phyloP scores from a whole-genome alignment of 2,329 filamentous ascomycete genomes.

The Alternaria tenuissima region DNA sequence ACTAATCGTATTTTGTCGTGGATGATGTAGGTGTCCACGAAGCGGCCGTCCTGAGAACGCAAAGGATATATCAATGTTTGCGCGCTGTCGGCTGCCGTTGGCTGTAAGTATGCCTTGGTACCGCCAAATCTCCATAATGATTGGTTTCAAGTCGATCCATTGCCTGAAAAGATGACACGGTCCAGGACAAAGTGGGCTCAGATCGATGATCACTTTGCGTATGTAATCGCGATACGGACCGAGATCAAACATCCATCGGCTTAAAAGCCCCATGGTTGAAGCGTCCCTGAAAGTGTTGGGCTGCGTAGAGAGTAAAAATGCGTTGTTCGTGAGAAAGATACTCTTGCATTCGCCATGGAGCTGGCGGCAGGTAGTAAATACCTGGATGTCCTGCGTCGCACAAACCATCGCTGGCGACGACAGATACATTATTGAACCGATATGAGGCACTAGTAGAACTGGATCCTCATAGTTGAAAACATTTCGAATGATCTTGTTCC shows the following conservation, averaged over 20 bases:
- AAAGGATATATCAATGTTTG: background rate
- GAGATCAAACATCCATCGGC: background rate
- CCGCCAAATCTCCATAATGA: constrained; percentile 1
- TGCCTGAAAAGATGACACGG: background rate
- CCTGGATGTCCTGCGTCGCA: background rate
- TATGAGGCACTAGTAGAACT: background rate
- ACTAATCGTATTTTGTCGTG: background rate
- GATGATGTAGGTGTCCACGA: background rate
- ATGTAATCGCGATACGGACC: background rate
- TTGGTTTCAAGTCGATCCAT: background rate
- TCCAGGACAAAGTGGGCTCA: background rate
- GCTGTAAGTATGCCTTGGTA: background rate
- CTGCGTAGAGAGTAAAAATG: background rate
- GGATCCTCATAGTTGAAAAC: background rate
- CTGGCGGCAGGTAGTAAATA: constrained; percentile 7
- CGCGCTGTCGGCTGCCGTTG: background rate
- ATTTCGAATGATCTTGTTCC: constrained; percentile 3
- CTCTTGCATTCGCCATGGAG: background rate
- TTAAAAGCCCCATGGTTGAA: background rate
- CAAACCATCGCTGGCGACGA: background rate
- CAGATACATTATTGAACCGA: background rate
- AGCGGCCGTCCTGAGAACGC: background rate
- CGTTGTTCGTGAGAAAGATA: background rate
- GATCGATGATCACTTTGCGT: background rate
- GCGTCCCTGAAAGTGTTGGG: background rate